A percentile compares a stretch with the other conserved stretches of the same genome.
phyloP scores from a whole-genome alignment of 1,139 yeast species.

The Yamadazyma kanchanaburiensis region DNA sequence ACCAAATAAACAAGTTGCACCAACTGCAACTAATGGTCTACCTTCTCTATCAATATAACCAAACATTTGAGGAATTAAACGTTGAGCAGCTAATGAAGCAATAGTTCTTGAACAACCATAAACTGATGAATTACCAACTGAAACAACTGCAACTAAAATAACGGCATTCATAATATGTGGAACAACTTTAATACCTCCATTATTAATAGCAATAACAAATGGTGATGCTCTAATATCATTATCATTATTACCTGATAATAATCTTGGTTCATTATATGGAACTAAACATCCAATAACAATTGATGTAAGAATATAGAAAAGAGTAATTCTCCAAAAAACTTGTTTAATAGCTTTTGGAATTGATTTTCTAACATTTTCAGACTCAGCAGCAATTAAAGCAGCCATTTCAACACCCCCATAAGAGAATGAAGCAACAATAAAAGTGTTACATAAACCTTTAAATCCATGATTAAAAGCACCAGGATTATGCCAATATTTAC shows the following conservation, averaged over 20 bases:
- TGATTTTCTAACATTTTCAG: constrained; percentile 63
- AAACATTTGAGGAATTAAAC: constrained; percentile 40
- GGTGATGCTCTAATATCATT: constrained; percentile 37
- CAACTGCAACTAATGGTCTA: constrained; percentile 53
- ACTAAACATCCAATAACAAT: constrained; percentile 47
- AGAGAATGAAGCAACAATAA: constrained; percentile 84
- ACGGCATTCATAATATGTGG: constrained; percentile 57
- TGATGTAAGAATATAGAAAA: constrained; percentile 53
- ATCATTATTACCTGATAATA: constrained; percentile 30
- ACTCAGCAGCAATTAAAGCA: constrained; percentile 84
- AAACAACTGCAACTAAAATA: constrained; percentile 46
- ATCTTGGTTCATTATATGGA: constrained; percentile 32
- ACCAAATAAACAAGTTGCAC: constrained; percentile 52
- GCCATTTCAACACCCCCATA: constrained; percentile 58
- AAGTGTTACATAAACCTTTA: constrained; percentile 82
- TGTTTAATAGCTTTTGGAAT: constrained; percentile 75
- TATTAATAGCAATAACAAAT: constrained; percentile 38
- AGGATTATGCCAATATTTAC: constrained; percentile 37
- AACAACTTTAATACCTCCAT: constrained; percentile 35
- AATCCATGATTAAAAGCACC: constrained; percentile 54
- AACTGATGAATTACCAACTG: constrained; percentile 55
- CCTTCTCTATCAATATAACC: constrained; percentile 57
- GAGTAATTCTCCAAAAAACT: constrained; percentile 67
- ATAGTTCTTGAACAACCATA: constrained; percentile 55
- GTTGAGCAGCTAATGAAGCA: constrained; percentile 52